Conservation (phyloP, 805 yeast species). For the Komagataella mondaviorum region DNA sequence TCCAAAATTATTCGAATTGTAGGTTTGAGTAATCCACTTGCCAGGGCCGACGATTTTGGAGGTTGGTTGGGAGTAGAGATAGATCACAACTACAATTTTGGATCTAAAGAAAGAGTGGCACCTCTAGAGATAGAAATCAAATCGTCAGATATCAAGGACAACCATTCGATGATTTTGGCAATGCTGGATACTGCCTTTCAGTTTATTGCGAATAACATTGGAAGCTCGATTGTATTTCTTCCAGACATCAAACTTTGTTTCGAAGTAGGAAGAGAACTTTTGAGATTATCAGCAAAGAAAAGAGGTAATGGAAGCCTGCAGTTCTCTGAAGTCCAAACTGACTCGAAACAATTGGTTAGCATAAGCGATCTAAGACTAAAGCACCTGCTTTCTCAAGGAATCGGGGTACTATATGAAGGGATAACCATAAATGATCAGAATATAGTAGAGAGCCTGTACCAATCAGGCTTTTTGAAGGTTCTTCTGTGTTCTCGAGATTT, state of each 20-base stretch:
- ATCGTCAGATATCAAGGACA: slow-evolving; percentile 29
- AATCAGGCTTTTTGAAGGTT: slow-evolving; percentile 34
- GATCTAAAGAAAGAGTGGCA: slow-evolving; percentile 41
- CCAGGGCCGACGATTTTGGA: slow-evolving; percentile 66
- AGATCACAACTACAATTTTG: slow-evolving; percentile 52
- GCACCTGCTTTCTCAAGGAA: slow-evolving; percentile 36
- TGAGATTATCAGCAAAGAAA: slow-evolving; percentile 22
- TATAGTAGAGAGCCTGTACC: slow-evolving; percentile 40
- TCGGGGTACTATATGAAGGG: slow-evolving; percentile 46
- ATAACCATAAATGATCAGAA: slow-evolving; percentile 43
- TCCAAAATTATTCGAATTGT: slow-evolving; percentile 47
- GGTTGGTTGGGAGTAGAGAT: slow-evolving; percentile 76
- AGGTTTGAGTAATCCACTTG: slow-evolving; percentile 56
- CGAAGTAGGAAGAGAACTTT: slow-evolving; percentile 33
- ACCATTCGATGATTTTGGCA: slow-evolving; percentile 36
- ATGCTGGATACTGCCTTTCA: slow-evolving; percentile 36
- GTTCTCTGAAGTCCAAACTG: slow-evolving; percentile 15
- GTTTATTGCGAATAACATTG: slow-evolving; percentile 21
- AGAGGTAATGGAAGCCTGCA: slow-evolving; percentile 8
- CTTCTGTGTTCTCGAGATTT: slow-evolving; percentile 53
- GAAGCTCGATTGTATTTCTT: slow-evolving; percentile 36
- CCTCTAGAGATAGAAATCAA: slow-evolving; percentile 48
- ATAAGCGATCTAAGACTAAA: slow-evolving; percentile 33
- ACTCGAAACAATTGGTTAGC: slow-evolving; percentile 24
- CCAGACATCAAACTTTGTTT: slow-evolving; percentile 41